A percentile compares a stretch with the other conserved stretches of the same genome.
These are phyloP conservation scores for Boletellus ananiceps DNA, from an alignment of 768 basidiomycete species.

Conservation along the genomic window DNA sequence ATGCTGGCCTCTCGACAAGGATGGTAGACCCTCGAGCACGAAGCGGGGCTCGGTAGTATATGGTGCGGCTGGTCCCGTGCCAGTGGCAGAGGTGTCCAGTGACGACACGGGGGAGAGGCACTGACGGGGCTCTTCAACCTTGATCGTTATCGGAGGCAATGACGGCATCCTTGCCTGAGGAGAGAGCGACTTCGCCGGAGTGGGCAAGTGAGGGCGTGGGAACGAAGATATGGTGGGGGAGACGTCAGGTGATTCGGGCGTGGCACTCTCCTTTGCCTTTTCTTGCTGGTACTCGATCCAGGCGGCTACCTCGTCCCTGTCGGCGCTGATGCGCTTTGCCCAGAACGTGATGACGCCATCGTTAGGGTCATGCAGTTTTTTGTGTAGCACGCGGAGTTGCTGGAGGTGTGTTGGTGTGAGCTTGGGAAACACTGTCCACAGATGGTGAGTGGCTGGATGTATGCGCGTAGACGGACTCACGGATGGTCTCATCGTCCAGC, in stretches of 20 bases:
- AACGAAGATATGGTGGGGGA: slow-evolving; percentile 14
- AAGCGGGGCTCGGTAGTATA: background rate
- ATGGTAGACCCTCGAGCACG: slow-evolving; percentile 1
- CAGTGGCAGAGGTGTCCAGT: no score
- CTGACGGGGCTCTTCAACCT: slow-evolving; percentile 19
- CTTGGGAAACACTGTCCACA: slow-evolving; percentile 23
- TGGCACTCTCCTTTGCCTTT: slow-evolving; percentile 10
- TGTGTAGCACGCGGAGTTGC: slow-evolving; percentile 19
- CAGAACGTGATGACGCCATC: slow-evolving; percentile 25
- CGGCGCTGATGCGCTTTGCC: slow-evolving; percentile 21
- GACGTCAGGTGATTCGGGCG: slow-evolving; percentile 15
- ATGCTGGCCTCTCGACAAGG: background rate
- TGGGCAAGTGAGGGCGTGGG: slow-evolving; percentile 26
- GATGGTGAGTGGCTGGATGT: slow-evolving; percentile 1
- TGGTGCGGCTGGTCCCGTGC: background rate
- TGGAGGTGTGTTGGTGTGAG: slow-evolving; percentile 21
- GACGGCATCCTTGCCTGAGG: slow-evolving; percentile 21
- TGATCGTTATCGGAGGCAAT: slow-evolving; percentile 29
- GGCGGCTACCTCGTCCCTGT: slow-evolving; percentile 14
- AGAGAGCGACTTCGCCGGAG: slow-evolving; percentile 25
- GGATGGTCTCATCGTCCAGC: slow-evolving; percentile 24
- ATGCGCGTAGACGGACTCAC: slow-evolving; percentile 14
- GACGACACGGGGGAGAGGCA: slow-evolving; percentile 1
- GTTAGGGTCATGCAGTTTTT: slow-evolving; percentile 10
- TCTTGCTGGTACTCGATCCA: slow-evolving; percentile 30